Conservation (phyloP, 2,329 filamentous ascomycete genomes). For the Pezicula radicicola region DNA sequence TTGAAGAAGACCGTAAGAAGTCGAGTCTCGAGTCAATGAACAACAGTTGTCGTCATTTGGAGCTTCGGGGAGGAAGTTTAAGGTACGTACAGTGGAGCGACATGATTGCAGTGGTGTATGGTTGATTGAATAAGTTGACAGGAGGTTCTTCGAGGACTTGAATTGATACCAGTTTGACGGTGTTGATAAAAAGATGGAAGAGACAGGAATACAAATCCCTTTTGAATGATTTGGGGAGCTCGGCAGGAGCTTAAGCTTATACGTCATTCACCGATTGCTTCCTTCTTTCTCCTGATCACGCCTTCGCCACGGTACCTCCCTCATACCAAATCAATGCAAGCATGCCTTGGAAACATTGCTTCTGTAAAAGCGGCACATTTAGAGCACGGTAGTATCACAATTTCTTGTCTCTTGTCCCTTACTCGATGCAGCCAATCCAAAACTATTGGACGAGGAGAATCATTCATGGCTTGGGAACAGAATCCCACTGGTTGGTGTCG, state of each 20-base stretch:
- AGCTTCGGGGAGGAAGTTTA: background rate
- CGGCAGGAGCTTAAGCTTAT: background rate
- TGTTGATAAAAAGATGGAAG: slow-evolving; percentile 3
- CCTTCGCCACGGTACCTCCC: background rate
- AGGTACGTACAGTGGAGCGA: slow-evolving; percentile 26
- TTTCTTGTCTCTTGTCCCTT: too few relatives aligned
- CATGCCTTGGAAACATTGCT: background rate
- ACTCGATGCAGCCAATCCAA: too few relatives aligned
- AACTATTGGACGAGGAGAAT: too few relatives aligned
- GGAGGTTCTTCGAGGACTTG: slow-evolving; percentile 22
- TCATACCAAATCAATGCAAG: background rate
- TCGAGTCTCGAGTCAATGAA: background rate
- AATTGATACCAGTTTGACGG: slow-evolving; percentile 20
- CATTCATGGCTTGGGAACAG: too few relatives aligned
- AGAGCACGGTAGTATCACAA: too few relatives aligned
- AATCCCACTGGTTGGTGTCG: too few relatives aligned
- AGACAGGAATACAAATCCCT: background rate
- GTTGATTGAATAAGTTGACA: slow-evolving; percentile 19
- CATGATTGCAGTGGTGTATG: slow-evolving; percentile 22
- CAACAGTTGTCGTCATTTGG: background rate
- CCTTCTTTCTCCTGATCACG: background rate
- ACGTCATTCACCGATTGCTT: background rate
- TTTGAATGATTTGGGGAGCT: background rate
- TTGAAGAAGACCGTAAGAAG: background rate
- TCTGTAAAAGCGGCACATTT: too few relatives aligned